phyloP scores from a whole-genome alignment of 2,329 filamentous ascomycete species.

The Paraphaeosphaeria minitans region DNA sequence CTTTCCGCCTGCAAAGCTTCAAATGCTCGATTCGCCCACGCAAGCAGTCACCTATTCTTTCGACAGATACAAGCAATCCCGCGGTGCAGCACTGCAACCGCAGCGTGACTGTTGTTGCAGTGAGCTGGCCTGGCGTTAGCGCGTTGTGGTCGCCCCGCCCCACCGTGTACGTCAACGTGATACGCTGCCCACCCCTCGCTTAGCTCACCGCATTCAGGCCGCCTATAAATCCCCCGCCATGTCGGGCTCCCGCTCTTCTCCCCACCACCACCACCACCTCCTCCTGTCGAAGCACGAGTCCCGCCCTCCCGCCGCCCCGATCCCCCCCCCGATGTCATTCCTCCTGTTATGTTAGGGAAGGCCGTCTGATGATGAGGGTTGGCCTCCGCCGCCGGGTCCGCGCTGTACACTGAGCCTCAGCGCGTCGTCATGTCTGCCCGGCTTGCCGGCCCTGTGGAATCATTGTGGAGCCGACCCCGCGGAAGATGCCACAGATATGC shows the following conservation, averaged over 20 bases:
- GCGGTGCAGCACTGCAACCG: background rate
- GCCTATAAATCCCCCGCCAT: conserved; percentile 4
- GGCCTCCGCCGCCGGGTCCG: conserved; percentile 2
- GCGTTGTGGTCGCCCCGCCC: background rate
- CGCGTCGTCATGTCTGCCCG: background rate
- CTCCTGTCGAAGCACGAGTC: conserved; percentile 11
- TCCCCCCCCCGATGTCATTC: background rate
- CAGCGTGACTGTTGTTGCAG: conserved; percentile 1
- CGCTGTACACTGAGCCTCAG: background rate
- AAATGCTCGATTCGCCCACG: background rate
- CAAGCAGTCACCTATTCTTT: background rate
- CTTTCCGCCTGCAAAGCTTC: background rate
- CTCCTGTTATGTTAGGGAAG: conserved; percentile 2
- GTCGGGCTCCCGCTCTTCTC: background rate
- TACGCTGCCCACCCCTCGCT: background rate
- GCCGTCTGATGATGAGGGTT: conserved; percentile 5
- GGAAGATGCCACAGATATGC: conserved; percentile 36
- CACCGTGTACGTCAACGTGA: background rate
- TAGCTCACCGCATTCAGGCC: conserved; percentile 2
- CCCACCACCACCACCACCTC: conserved; percentile 10
- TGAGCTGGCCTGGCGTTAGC: conserved; percentile 1
- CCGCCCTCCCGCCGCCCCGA: conserved; percentile 8
- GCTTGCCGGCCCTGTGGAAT: background rate
- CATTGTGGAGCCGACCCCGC: conserved; percentile 8
- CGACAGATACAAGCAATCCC: background rate